phyloP scores from a whole-genome alignment of 129 eudicot species.

The Dittrichia graveolens region DNA sequence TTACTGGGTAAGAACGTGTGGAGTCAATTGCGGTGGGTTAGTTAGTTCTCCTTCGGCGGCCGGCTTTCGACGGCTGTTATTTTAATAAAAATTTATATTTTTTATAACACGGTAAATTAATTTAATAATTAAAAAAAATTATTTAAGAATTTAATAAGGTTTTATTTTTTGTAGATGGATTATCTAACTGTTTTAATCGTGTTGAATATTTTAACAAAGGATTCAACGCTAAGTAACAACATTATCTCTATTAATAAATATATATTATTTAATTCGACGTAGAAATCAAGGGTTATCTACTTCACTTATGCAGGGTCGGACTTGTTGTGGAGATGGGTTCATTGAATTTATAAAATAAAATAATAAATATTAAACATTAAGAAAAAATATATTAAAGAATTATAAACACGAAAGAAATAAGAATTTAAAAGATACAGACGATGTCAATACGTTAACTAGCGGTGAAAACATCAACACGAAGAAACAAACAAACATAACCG shows the following conservation, averaged over 20 bases:
- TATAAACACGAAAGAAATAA: no score
- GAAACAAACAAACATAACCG: no score
- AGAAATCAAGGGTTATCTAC: neutral
- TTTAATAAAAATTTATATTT: neutral
- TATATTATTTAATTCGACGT: neutral
- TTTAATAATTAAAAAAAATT: no score
- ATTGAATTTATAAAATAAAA: no score
- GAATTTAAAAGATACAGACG: no score
- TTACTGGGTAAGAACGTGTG: conserved; percentile 4
- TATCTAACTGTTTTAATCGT: neutral
- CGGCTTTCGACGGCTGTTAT: conserved; percentile 10
- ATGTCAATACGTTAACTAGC: no score
- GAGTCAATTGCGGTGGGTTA: conserved; percentile 11
- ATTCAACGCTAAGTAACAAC: neutral
- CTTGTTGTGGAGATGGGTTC: no score
- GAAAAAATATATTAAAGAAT: no score
- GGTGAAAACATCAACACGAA: no score
- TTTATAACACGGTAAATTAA: neutral
- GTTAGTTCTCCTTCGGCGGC: conserved; percentile 29
- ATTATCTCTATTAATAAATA: neutral
- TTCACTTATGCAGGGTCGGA: no score
- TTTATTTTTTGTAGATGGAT: conserved; percentile 11
- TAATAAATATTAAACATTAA: no score
- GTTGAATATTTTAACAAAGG: neutral
- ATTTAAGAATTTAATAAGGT: neutral